These are phyloP conservation scores for Calonectria honghensis DNA, from an alignment of 2,329 filamentous ascomycete genomes.

Conservation along the genomic window DNA sequence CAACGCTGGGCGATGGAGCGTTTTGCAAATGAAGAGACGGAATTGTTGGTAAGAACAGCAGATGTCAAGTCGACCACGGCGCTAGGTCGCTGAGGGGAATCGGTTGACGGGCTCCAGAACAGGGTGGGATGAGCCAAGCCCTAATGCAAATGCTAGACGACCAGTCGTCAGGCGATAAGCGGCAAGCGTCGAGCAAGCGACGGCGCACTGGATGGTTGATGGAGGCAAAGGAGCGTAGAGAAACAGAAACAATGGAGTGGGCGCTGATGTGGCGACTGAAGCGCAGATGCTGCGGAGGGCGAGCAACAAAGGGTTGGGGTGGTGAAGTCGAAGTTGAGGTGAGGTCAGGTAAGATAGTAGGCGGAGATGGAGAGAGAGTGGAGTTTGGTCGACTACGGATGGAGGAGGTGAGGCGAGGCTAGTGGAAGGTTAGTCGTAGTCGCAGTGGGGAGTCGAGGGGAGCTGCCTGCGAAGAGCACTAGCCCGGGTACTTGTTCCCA, in stretches of 20 bases:
- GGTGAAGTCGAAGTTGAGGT: slow-evolving; percentile 48
- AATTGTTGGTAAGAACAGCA: slow-evolving; percentile 46
- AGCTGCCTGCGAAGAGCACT: slow-evolving; percentile 22
- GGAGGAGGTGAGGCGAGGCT: slow-evolving; percentile 43
- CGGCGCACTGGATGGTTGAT: slow-evolving; percentile 35
- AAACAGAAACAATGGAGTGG: slow-evolving; percentile 50
- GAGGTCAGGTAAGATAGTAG: slow-evolving; percentile 37
- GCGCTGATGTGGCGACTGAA: slow-evolving; percentile 43
- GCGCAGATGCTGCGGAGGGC: slow-evolving; percentile 45
- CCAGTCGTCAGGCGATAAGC: slow-evolving; percentile 56
- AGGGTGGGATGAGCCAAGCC: slow-evolving; percentile 55
- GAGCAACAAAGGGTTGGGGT: slow-evolving; percentile 51
- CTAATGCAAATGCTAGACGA: slow-evolving; percentile 57
- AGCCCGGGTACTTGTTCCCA: slow-evolving; percentile 16
- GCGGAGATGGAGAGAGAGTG: slow-evolving; percentile 45
- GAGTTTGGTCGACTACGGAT: slow-evolving; percentile 43
- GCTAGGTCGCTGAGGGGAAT: slow-evolving; percentile 49
- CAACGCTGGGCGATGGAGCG: slow-evolving; percentile 43
- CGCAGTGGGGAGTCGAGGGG: slow-evolving; percentile 39
- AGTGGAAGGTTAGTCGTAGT: slow-evolving; percentile 40
- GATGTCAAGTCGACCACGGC: slow-evolving; percentile 55
- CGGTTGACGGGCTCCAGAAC: slow-evolving; percentile 48
- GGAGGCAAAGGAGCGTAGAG: slow-evolving; percentile 55
- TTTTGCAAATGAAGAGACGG: slow-evolving; percentile 36
- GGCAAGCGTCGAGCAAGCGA: slow-evolving; percentile 44